Conservation (phyloP, 192 early-diverging fungal genomes). For the Phlyctochytrium bullatum region DNA sequence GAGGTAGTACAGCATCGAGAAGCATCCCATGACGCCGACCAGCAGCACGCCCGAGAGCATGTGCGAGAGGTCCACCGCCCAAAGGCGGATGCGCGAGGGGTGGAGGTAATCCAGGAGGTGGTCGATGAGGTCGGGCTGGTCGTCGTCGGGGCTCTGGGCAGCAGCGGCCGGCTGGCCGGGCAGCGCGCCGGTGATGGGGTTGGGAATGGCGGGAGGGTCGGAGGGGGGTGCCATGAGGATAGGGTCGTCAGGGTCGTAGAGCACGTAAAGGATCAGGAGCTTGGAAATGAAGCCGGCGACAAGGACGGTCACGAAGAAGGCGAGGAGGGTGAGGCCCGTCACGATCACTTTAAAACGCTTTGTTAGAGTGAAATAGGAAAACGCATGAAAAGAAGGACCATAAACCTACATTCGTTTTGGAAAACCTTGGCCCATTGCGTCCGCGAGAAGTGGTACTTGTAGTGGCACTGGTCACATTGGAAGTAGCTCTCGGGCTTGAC, state of each 20-base stretch:
- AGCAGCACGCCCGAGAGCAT: conserved; percentile 4
- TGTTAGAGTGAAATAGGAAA: neutral
- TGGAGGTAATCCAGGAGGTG: neutral
- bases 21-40: conserved; percentile 16
- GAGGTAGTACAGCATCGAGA: conserved; percentile 5
- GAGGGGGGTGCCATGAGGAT: neutral
- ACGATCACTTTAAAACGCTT: conserved; percentile 4
- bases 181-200: neutral
- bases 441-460: conserved; percentile 53
- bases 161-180: too few relatives aligned
- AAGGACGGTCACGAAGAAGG: conserved; percentile 5
- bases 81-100: conserved; percentile 3
- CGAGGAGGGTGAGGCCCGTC: conserved; percentile 4
- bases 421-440: conserved; percentile 49
- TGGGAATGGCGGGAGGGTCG: neutral
- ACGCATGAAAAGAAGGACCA: neutral
- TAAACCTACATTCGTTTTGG: conserved; percentile 38
- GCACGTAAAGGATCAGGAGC: conserved; percentile 8
- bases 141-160: neutral
- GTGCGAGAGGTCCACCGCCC: conserved; percentile 9
- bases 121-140: neutral
- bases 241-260: neutral
- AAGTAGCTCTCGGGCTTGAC: conserved; percentile 49
- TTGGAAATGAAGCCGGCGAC: conserved; percentile 16
- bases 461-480: conserved; percentile 62